Conservation (phyloP, 768 basidiomycete species). For the Tulasnella sp. region DNA sequence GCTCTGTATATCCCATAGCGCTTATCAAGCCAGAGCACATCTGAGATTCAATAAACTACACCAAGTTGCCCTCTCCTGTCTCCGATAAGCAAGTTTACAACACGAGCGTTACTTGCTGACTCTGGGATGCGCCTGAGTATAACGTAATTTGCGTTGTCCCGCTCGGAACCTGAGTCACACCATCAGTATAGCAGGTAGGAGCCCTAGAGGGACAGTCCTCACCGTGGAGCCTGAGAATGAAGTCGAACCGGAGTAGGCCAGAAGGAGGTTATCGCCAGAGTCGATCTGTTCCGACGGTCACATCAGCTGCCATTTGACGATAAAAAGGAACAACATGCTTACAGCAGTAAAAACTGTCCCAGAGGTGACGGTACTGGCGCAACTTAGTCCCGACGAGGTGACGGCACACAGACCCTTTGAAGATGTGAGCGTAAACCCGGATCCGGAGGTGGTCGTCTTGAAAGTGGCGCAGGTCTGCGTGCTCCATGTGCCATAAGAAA, state of each 20-base stretch:
- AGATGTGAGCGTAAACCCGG: constrained; percentile 47
- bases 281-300: constrained; percentile 32
- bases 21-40: no score
- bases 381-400: constrained; percentile 36
- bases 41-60: no score
- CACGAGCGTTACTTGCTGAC: constrained; percentile 9
- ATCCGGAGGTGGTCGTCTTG: constrained; percentile 37
- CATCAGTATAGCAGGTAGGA: background rate
- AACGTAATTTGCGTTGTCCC: constrained; percentile 11
- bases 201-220: background rate
- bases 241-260: constrained; percentile 42
- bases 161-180: constrained; percentile 8
- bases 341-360: constrained; percentile 44
- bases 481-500: constrained; percentile 49
- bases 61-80: no score
- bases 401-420: constrained; percentile 51
- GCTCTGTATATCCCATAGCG: no score
- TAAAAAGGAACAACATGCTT: constrained; percentile 18
- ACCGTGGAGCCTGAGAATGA: constrained; percentile 39
- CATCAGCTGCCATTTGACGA: background rate
- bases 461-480: constrained; percentile 51
- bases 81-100: background rate
- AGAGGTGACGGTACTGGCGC: constrained; percentile 40
- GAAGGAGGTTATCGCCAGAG: constrained; percentile 38
- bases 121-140: background rate